Conservation (phyloP, 2,329 filamentous ascomycete species). For the Ophiostoma novo-ulmi region DNA sequence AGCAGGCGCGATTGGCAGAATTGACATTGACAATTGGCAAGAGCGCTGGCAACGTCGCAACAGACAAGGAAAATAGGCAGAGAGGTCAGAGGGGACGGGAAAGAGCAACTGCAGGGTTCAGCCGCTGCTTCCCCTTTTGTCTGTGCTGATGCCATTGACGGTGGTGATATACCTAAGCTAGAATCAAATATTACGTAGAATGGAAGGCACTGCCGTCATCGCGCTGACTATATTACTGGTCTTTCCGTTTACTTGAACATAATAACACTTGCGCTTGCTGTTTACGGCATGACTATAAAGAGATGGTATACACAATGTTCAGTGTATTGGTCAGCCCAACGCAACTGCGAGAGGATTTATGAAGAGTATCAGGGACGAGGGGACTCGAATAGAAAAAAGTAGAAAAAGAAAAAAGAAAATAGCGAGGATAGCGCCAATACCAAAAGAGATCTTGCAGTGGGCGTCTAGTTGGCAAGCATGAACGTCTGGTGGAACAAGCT, state of each 20-base stretch:
- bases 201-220: neutral
- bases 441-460: neutral
- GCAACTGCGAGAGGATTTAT: too few relatives aligned
- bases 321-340: too few relatives aligned
- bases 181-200: neutral
- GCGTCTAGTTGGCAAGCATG: neutral
- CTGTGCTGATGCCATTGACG: conserved; percentile 9
- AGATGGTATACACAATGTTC: too few relatives aligned
- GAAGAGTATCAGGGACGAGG: neutral
- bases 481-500: conserved; percentile 3
- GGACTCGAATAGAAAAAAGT: neutral
- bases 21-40: neutral
- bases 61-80: neutral
- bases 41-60: conserved; percentile 11
- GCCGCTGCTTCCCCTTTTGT: conserved; percentile 10
- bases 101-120: conserved; percentile 20
- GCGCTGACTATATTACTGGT: too few relatives aligned
- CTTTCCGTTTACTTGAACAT: neutral
- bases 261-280: neutral
- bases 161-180: neutral
- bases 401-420: neutral
- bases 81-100: neutral
- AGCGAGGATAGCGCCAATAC: neutral
- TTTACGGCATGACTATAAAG: neutral
- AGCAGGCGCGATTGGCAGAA: conserved; percentile 1